These are phyloP conservation scores for Aaosphaeria arxii DNA, from an alignment of 2,329 filamentous ascomycete genomes.

Conservation along the genomic window DNA sequence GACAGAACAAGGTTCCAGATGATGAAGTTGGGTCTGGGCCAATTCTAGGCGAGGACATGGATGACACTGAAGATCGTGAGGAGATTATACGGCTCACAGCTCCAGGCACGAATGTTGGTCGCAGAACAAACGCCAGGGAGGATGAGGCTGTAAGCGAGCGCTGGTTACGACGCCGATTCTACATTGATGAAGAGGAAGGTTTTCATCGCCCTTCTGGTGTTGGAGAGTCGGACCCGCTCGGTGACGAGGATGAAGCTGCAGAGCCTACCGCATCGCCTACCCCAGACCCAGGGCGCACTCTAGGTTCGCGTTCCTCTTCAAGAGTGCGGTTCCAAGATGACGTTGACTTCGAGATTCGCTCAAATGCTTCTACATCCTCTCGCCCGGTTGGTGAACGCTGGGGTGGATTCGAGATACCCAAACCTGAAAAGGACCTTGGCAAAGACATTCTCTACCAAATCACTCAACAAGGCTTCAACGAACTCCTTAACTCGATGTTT, in stretches of 20 bases:
- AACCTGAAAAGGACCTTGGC: constrained; percentile 77
- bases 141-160: constrained; percentile 54
- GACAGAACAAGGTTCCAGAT: constrained; percentile 30
- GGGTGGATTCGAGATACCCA: constrained; percentile 75
- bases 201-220: constrained; percentile 34
- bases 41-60: constrained; percentile 17
- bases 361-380: constrained; percentile 71
- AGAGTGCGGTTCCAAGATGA: constrained; percentile 77
- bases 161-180: constrained; percentile 76
- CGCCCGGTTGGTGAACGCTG: constrained; percentile 65
- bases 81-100: constrained; percentile 11
- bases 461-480: constrained; percentile 89
- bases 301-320: constrained; percentile 69
- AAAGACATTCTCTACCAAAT: constrained; percentile 89
- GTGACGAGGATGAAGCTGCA: constrained; percentile 6
- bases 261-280: constrained; percentile 3
- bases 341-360: constrained; percentile 65
- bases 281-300: constrained; percentile 6
- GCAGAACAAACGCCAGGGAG: constrained; percentile 13
- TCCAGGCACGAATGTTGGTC: neutral
- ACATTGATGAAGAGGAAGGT: constrained; percentile 82
- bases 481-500: constrained; percentile 85
- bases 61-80: constrained; percentile 18
- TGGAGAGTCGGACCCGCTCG: constrained; percentile 6
- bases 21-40: constrained; percentile 25